These are phyloP conservation scores for Apophysomyces variabilis DNA, from an alignment of 371 early-diverging fungal genomes.

Conservation along the genomic window DNA sequence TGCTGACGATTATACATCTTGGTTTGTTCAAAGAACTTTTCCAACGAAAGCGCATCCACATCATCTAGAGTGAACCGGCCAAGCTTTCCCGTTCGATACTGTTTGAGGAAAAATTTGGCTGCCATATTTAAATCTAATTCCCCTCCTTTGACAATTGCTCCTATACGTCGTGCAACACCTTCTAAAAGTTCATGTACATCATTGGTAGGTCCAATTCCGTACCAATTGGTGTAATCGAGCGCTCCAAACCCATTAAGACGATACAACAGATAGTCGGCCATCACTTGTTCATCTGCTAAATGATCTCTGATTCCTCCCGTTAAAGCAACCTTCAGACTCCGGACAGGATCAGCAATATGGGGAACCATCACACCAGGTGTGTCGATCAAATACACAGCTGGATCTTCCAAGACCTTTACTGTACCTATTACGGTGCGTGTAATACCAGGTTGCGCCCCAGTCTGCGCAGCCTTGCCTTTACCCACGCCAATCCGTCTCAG, in stretches of 20 bases:
- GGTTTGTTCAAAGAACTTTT: slow-evolving; percentile 51
- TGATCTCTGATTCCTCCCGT: slow-evolving; percentile 91
- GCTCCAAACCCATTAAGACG: slow-evolving; percentile 69
- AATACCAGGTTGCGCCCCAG: slow-evolving; percentile 90
- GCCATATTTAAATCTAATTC: slow-evolving; percentile 67
- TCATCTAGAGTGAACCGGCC: slow-evolving; percentile 80
- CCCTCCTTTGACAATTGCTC: slow-evolving; percentile 80
- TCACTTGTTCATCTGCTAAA: slow-evolving; percentile 77
- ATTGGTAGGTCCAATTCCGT: slow-evolving; percentile 65
- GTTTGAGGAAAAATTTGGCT: slow-evolving; percentile 72
- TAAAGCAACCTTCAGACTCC: slow-evolving; percentile 80
- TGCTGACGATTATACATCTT: slow-evolving; percentile 29
- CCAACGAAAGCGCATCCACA: slow-evolving; percentile 53
- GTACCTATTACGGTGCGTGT: slow-evolving; percentile 82
- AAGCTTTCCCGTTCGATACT: slow-evolving; percentile 74
- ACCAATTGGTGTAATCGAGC: slow-evolving; percentile 41
- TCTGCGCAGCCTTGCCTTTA: slow-evolving; percentile 82
- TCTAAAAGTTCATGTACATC: slow-evolving; percentile 64
- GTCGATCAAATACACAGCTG: slow-evolving; percentile 88
- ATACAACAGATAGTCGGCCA: slow-evolving; percentile 90
- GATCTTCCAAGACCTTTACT: slow-evolving; percentile 86
- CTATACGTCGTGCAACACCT: slow-evolving; percentile 71
- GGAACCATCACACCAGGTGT: slow-evolving; percentile 93
- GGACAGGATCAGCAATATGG: slow-evolving; percentile 76
- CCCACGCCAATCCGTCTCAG: slow-evolving; percentile 75